Evolutionary conservation across 352 stramenopile species (phyloP).

Genomic region (Phytophthora cryptogea): DNA sequence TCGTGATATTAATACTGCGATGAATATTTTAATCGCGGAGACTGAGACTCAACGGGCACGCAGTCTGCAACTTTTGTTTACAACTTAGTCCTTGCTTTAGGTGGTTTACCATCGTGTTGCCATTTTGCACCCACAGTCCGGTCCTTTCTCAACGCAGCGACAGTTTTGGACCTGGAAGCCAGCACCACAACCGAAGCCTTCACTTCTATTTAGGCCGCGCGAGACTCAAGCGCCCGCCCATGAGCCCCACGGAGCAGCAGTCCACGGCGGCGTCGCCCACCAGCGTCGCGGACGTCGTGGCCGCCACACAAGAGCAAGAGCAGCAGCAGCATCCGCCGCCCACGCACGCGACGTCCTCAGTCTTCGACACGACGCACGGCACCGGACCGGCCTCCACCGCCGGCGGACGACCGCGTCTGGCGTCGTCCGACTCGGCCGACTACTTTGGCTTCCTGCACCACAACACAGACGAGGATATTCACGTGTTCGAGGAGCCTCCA

Average conservation of each 20-base stretch:
- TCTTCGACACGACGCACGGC: slow-evolving; percentile 43
- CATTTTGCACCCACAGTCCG: slow-evolving; percentile 25
- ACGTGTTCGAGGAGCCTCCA: slow-evolving; percentile 75
- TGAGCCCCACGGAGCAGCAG: slow-evolving; percentile 36
- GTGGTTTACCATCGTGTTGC: neutral
- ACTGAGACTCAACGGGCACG: too few species aligned
- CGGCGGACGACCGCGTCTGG: slow-evolving; percentile 20
- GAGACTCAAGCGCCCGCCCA: neutral
- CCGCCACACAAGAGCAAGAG: slow-evolving; percentile 20
- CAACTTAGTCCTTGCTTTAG: too few species aligned
- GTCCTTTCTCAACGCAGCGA: slow-evolving; percentile 15
- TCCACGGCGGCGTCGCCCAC: slow-evolving; percentile 2
- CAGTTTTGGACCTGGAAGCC: slow-evolving; percentile 23
- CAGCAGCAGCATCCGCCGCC: slow-evolving; percentile 8
- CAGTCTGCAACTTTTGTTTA: too few species aligned
- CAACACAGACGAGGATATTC: slow-evolving; percentile 67
- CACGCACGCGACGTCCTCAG: slow-evolving; percentile 28
- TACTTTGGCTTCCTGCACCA: slow-evolving; percentile 59
- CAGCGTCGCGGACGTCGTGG: slow-evolving; percentile 27
- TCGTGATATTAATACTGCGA: too few species aligned
- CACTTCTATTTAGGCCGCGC: slow-evolving; percentile 21
- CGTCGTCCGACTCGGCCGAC: slow-evolving; percentile 32
- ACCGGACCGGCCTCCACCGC: slow-evolving; percentile 36
- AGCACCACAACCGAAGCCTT: slow-evolving; percentile 16
- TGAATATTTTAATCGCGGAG: too few species aligned